Base-by-base conservation (phyloP, 768 basidiomycete genomes). In the Psilocybe cubensis region DNA sequence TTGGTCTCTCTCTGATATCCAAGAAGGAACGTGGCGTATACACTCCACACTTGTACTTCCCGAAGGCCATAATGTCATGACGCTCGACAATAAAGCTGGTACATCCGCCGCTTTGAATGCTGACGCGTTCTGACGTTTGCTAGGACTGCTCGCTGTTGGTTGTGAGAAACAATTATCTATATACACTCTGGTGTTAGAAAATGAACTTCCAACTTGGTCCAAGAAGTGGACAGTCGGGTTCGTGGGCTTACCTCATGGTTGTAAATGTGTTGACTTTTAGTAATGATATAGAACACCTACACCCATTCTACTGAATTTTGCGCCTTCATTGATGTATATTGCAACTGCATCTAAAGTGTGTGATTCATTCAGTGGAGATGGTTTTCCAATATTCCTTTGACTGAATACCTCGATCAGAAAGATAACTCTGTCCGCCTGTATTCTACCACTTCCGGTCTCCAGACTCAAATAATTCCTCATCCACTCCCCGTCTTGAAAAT, bases 131-230 rank as follows among this genome's bases (percentile, higher is more conserved):
- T 56, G 61, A 74, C 77, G 55, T 21, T 41, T 41, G 28, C 38
- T 66, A 93, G 92, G 92, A 53, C 74, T 92, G 28, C 83, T 94
- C 59, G 88, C 87, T 20, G 82, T 93, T 31, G 91, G 89, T 12
- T 87, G 78, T 42, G 68, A 77, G 29, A 72, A 70, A 41, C 80
- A 81, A 35, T 74, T 94, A 12, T 87, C 89, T 1, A 83, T 93
- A 0, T 91, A 91, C 64, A 90, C 90, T 2, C 74, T 93, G 25
- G 84, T 88, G 54, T 78, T 91, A 27, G 90, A 93, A 62, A 88
- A 92, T 64, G 90, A 92, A 69, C 81, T 94, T 17, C 89, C 87
- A 14, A 90, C 86, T 0, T 94, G 92, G 92, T 87, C 85, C 12
- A 78, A 78, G 68, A 92, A 92, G 74, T 94, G 92, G 92, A 78